phyloP scores from a whole-genome alignment of 2,329 filamentous ascomycete species.

The Nigrospora sphaerica region DNA sequence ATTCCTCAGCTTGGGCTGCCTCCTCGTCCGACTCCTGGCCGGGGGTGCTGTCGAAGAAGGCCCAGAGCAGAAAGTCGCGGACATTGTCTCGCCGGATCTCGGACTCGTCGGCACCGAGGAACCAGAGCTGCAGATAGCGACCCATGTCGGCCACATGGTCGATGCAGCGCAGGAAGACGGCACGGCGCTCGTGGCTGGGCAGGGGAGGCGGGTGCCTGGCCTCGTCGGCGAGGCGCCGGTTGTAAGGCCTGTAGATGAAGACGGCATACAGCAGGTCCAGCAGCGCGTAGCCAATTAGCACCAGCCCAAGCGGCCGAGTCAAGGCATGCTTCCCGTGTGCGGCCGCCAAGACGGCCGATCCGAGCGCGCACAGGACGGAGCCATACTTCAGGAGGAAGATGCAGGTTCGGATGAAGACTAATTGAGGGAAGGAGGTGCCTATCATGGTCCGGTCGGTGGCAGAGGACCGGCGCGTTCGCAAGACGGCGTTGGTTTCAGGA shows the following conservation, averaged over 20 bases:
- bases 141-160: slow-evolving; percentile 47
- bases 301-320: slow-evolving; percentile 8
- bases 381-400: slow-evolving; percentile 37
- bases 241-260: slow-evolving; percentile 34
- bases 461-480: no score
- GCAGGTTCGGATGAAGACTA: slow-evolving; percentile 35
- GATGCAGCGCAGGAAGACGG: slow-evolving; percentile 50
- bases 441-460: slow-evolving; percentile 14
- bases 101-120: slow-evolving; percentile 47
- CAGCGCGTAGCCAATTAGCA: slow-evolving; percentile 22
- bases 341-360: slow-evolving; percentile 18
- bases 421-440: slow-evolving; percentile 25
- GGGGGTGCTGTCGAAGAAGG: slow-evolving; percentile 46
- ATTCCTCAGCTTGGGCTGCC: slow-evolving; percentile 34
- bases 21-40: slow-evolving; percentile 21
- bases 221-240: slow-evolving; percentile 25
- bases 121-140: slow-evolving; percentile 57
- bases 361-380: slow-evolving; percentile 28
- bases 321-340: slow-evolving; percentile 9
- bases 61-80: slow-evolving; percentile 61
- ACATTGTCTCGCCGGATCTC: slow-evolving; percentile 63
- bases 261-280: slow-evolving; percentile 36
- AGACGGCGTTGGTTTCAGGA: no score
- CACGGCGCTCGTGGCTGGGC: slow-evolving; percentile 38
- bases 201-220: slow-evolving; percentile 34